Evolutionary conservation across 257 asterid genomes (phyloP), one percentile per base, ranked within the genome.

Genomic region (Dorcoceras hygrometricum): DNA sequence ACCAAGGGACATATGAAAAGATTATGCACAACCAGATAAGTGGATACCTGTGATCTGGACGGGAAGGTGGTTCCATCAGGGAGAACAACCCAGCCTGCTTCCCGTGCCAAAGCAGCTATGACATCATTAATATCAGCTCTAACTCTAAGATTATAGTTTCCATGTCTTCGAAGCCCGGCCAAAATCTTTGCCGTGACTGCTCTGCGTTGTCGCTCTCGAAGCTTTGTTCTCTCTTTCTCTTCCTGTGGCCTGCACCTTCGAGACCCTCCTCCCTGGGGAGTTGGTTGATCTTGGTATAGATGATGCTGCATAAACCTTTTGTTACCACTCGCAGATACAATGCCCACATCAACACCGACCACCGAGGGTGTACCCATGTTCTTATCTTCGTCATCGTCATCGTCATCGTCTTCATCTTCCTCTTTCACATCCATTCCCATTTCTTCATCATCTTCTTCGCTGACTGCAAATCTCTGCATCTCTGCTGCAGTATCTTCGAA

Each of bases 11-110:
- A 58, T 32, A 10, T 56, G 11, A 36, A 56, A 56, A 24, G 23
- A 6, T 50, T 62, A 61, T 3, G 53, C 66, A 39, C 58, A 18
- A 36, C 22, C 28, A 63, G 31, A 58, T 34, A 32, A 31, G 34
- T 9, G 55, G 36, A 69, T 84, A 89, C 98, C 95, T 85, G 99
- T 32, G 89, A 74, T 78, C 81, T 84, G 64, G 97, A 81, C 72
- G 99, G 99, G 63, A 82, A 93, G 60, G 99, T 93, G 73, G 99
- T 93, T 59, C 99, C 99, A 83, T 93, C 99, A n/a, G 97, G 97
- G 78, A 88, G 96, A 82, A 90, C 99, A 69, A 88, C 96, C 97
- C 96, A 93, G 39, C 99, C 99, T 23, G 99, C 97, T 85, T 93
- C 99, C 88, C 95, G 82, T 58, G 99, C 99, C 89, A 93, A 84